Evolutionary conservation across 2,329 filamentous ascomycete species (phyloP).

Genomic region (Colletotrichum orbiculare): DNA sequence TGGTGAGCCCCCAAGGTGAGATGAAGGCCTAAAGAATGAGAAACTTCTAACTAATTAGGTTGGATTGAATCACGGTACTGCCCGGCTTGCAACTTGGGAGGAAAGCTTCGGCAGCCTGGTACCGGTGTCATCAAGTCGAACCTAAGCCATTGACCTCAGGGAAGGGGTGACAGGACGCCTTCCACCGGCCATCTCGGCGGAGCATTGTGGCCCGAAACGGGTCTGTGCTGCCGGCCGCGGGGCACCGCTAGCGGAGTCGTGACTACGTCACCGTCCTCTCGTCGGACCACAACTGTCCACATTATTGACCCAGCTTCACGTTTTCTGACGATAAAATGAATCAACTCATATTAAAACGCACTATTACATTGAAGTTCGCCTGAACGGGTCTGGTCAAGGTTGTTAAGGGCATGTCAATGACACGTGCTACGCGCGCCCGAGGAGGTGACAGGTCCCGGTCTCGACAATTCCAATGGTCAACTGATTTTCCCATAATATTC

Average conservation of each 20-base stretch:
- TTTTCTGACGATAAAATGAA: no score
- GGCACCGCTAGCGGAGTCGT: conserved; percentile 19
- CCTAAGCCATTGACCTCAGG: neutral
- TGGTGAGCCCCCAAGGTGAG: neutral
- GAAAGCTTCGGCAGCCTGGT: neutral
- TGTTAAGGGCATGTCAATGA: no score
- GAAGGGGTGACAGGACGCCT: conserved; percentile 30
- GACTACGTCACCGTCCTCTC: conserved; percentile 2
- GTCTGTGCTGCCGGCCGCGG: conserved; percentile 24
- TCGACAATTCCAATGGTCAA: no score
- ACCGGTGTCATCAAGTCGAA: conserved; percentile 6
- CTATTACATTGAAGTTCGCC: no score
- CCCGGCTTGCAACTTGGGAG: neutral
- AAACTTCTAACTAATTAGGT: neutral
- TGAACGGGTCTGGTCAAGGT: no score
- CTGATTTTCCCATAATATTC: no score
- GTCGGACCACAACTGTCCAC: no score
- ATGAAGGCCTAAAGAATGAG: neutral
- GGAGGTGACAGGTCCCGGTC: no score
- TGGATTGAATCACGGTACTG: neutral
- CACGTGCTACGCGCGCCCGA: no score
- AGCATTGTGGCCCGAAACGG: conserved; percentile 30
- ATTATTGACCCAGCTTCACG: no score
- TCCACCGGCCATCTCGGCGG: conserved; percentile 12
- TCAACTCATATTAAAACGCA: no score